Evolutionary conservation across 441 rosid species (phyloP), one percentile per base, ranked within the genome.

Genomic region (Sinapis alba): DNA sequence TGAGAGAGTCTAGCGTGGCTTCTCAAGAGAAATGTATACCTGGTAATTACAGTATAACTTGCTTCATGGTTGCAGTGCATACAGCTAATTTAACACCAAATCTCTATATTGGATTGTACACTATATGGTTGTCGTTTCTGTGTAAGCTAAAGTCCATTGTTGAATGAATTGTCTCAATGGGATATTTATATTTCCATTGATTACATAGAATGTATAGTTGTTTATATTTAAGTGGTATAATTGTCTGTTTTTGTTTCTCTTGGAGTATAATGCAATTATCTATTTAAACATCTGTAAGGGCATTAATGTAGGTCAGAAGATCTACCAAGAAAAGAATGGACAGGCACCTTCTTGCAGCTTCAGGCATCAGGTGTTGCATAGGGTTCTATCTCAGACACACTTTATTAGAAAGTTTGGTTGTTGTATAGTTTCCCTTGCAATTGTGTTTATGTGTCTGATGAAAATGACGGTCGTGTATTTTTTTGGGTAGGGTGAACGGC

Each of bases 291-390:
- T 60, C 15, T 62, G 19, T 65, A 47, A 70, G 15, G 16, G 54
- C 56, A 57, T 43, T 27, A 23, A 61, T 80, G 41, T 59, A 87
- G 90, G 84, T 58, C 63, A 65, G 43, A 65, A 19, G 57, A 43
- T 56, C 32, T 75, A 79, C 77, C 66, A 85, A 65, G 68, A 78
- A 32, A 74, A 78, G 15, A 73, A 77, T 62, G 65, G 80, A 57
- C 78, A 70, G 32, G 83, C 72, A 61, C 69, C 84, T 80, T 82
- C 83, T 62, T 56, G 81, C 76, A 79, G 64, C 80, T 88, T 94
- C 68, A 62, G 66, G 24, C 80, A 83, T 74, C 87, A 89, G 97
- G 98, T 91, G 59, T 75, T 77, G 61, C 72, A 69, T 65, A 30
- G 32, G 36, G 58, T 41, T 53, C 65, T 59, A 72, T 66, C 36